phyloP scores from a whole-genome alignment of 805 yeast species.

The Candida insectalens region DNA sequence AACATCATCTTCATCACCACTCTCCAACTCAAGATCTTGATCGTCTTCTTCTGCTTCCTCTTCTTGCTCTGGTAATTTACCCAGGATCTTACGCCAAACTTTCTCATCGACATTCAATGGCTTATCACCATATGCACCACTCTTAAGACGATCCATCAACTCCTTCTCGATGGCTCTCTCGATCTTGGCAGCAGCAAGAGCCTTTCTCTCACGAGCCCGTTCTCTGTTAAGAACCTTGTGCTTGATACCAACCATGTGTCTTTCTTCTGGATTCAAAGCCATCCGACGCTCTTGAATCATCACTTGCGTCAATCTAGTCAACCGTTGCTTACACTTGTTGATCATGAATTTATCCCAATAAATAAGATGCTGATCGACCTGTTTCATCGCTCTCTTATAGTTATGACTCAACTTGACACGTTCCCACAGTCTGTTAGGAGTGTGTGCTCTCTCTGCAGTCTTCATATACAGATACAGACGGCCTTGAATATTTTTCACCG shows the following conservation, averaged over 20 bases:
- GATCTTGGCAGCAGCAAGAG: constrained; percentile 90
- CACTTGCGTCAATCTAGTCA: constrained; percentile 90
- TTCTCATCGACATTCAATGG: constrained; percentile 94
- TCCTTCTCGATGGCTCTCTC: constrained; percentile 96
- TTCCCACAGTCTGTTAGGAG: constrained; percentile 93
- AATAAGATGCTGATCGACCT: constrained; percentile 75
- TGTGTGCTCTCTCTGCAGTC: constrained; percentile 95
- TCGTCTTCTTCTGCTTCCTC: constrained; percentile 87
- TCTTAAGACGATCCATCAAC: constrained; percentile 84
- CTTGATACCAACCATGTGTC: constrained; percentile 86
- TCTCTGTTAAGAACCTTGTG: constrained; percentile 95
- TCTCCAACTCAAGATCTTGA: constrained; percentile 52
- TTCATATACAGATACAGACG: constrained; percentile 83
- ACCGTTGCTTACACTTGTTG: constrained; percentile 92
- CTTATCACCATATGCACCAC: constrained; percentile 97
- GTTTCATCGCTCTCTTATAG: constrained; percentile 78
- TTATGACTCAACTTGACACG: constrained; percentile 84
- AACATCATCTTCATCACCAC: constrained; percentile 49
- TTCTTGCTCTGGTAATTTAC: constrained; percentile 47
- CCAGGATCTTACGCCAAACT: constrained; percentile 91
- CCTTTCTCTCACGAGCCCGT: constrained; percentile 90
- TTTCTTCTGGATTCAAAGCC: constrained; percentile 87
- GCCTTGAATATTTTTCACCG: constrained; percentile 75
- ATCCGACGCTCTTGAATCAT: constrained; percentile 91
- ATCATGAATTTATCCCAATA: constrained; percentile 91